Percentiles rank a stretch among this genome's conserved stretches.
Conservation (phyloP, 768 basidiomycete genomes). For the Lyophyllum decastes region DNA sequence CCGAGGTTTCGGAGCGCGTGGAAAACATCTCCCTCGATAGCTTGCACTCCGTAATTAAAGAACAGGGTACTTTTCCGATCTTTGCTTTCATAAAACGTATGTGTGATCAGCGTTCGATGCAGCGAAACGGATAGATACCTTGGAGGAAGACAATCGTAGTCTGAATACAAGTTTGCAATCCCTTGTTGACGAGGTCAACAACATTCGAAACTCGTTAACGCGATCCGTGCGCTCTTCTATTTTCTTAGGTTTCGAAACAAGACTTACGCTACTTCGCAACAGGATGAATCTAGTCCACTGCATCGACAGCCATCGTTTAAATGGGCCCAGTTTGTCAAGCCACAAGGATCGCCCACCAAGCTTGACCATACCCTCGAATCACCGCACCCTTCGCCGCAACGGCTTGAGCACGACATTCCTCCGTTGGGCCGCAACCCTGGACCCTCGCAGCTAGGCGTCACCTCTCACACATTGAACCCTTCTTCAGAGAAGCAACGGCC, state of each 20-base stretch:
- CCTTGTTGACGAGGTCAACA: constrained; percentile 67
- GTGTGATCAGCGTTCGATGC: constrained; percentile 2
- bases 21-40: constrained; percentile 64
- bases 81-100: neutral
- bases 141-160: constrained; percentile 80
- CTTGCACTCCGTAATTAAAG: constrained; percentile 64
- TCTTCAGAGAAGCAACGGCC: constrained; percentile 33
- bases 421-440: constrained; percentile 38
- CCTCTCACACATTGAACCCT: constrained; percentile 7
- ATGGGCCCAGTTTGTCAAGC: constrained; percentile 82
- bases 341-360: constrained; percentile 81
- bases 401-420: constrained; percentile 68
- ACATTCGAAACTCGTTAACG: constrained; percentile 37
- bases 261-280: constrained; percentile 11
- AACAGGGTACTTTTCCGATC: constrained; percentile 59
- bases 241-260: constrained; percentile 5
- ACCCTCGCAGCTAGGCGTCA: constrained; percentile 24
- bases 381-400: constrained; percentile 78
- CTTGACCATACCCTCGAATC: constrained; percentile 61
- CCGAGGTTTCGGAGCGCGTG: constrained; percentile 57
- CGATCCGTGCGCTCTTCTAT: constrained; percentile 36
- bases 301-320: constrained; percentile 82
- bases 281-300: constrained; percentile 47
- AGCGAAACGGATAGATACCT: constrained; percentile 67
- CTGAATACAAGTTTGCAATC: constrained; percentile 62